phyloP scores from a whole-genome alignment of 139 green algal genomes.

The Spirogloea muscicola region DNA sequence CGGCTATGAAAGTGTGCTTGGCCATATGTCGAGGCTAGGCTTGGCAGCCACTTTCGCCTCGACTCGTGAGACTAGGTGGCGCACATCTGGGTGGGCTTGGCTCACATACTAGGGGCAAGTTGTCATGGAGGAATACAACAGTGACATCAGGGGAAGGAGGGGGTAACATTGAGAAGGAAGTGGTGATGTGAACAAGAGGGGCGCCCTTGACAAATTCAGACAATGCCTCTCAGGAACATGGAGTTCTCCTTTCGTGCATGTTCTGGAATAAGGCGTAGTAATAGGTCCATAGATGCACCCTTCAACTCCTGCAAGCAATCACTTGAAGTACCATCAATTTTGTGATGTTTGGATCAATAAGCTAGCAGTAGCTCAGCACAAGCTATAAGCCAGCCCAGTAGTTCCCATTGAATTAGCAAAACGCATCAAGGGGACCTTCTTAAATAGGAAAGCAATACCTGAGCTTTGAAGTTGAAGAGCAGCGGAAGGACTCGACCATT shows the following conservation, averaged over 20 bases:
- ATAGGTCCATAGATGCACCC: conserved; percentile 20
- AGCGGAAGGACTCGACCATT: conserved; percentile 77
- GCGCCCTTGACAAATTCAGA: no score
- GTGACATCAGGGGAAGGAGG: no score
- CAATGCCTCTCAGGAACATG: conserved; percentile 6
- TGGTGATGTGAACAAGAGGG: no score
- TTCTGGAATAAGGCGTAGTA: conserved; percentile 33
- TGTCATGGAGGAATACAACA: no score
- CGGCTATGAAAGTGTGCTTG: no score
- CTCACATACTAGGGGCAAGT: background rate
- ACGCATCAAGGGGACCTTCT: background rate
- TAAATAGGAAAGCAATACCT: conserved; percentile 6
- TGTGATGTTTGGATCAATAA: no score
- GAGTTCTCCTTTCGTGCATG: conserved; percentile 32
- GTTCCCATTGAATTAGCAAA: background rate
- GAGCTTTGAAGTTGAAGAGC: conserved; percentile 78
- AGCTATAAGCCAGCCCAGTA: background rate
- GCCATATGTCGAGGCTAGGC: no score
- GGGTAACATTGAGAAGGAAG: no score
- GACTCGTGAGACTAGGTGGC: background rate
- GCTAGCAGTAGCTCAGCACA: background rate
- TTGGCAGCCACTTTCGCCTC: background rate
- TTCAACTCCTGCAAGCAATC: conserved; percentile 37
- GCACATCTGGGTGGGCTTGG: background rate
- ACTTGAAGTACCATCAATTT: no score